Conservation (phyloP, 1,284 basidiomycete species). For the Apiotrichum porosum region DNA sequence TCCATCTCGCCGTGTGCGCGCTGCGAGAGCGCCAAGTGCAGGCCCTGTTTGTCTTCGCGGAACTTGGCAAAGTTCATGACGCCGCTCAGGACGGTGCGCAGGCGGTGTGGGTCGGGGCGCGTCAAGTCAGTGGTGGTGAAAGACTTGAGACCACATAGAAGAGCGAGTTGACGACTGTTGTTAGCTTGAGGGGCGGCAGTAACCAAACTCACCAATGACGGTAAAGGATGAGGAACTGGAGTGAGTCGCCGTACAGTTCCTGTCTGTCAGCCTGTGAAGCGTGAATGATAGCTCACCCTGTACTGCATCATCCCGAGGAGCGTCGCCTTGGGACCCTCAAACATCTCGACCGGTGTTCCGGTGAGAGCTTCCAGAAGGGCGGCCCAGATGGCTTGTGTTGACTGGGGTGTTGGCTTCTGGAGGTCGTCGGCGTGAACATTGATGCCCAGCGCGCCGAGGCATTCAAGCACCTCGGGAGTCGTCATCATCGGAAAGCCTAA, state of each 20-base stretch:
- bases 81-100: slow-evolving; percentile 68
- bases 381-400: slow-evolving; percentile 55
- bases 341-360: slow-evolving; percentile 57
- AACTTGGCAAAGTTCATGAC: slow-evolving; percentile 92
- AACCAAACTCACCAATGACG: slow-evolving; percentile 58
- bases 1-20: slow-evolving; percentile 13
- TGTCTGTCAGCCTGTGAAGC: slow-evolving; percentile 47
- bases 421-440: slow-evolving; percentile 65
- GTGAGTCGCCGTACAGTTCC: slow-evolving; percentile 61
- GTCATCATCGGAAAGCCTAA: slow-evolving; percentile 38
- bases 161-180: slow-evolving; percentile 52
- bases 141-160: slow-evolving; percentile 67
- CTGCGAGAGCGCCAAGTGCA: slow-evolving; percentile 19
- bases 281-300: too few species aligned
- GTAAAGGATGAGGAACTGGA: slow-evolving; percentile 60
- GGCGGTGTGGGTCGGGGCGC: slow-evolving; percentile 65
- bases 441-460: slow-evolving; percentile 37
- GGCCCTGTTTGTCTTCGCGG: slow-evolving; percentile 29
- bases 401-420: slow-evolving; percentile 59
- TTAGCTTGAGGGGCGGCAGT: slow-evolving; percentile 52
- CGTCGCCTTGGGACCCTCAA: slow-evolving; percentile 60
- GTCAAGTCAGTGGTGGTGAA: slow-evolving; percentile 71
- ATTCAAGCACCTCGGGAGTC: slow-evolving; percentile 23
- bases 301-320: slow-evolving; percentile 52
- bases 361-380: slow-evolving; percentile 65